These are phyloP conservation scores for Vitis hybrid DNA, from an alignment of 177 flowering plant species.

Conservation along the genomic window DNA sequence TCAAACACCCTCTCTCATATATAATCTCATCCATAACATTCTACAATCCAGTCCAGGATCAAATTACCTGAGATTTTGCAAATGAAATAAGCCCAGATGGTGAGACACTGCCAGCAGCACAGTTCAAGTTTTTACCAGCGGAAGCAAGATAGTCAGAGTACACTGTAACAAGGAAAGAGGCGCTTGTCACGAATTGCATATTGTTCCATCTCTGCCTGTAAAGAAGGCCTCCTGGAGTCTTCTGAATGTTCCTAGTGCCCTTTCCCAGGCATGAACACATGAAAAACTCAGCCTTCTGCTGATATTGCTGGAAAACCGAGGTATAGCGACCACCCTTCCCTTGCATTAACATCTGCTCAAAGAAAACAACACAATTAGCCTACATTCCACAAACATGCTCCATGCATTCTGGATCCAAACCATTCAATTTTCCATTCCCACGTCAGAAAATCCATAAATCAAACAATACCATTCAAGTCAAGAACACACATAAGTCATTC, in stretches of 20 bases:
- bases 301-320: slow-evolving; percentile 51
- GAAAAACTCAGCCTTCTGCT: slow-evolving; percentile 75
- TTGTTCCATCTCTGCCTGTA: slow-evolving; percentile 90
- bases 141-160: slow-evolving; percentile 85
- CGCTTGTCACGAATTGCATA: slow-evolving; percentile 81
- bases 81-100: slow-evolving; percentile 63
- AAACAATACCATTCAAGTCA: no score
- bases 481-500: no score
- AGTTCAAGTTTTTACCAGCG: slow-evolving; percentile 43
- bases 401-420: no score
- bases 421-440: no score
- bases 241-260: slow-evolving; percentile 60
- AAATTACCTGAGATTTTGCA: slow-evolving; percentile 80
- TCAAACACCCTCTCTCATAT: neutral
- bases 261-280: slow-evolving; percentile 82
- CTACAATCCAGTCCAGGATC: neutral
- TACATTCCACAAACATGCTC: no score
- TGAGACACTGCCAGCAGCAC: slow-evolving; percentile 48
- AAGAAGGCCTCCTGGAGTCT: slow-evolving; percentile 84
- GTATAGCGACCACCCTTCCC: slow-evolving; percentile 58
- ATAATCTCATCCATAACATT: no score
- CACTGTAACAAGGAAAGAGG: slow-evolving; percentile 75
- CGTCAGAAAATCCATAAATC: no score
- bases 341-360: slow-evolving; percentile 67
- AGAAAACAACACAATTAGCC: neutral